These are phyloP conservation scores for Amanita pallidorosea DNA, from an alignment of 768 basidiomycete species.

Conservation along the genomic window DNA sequence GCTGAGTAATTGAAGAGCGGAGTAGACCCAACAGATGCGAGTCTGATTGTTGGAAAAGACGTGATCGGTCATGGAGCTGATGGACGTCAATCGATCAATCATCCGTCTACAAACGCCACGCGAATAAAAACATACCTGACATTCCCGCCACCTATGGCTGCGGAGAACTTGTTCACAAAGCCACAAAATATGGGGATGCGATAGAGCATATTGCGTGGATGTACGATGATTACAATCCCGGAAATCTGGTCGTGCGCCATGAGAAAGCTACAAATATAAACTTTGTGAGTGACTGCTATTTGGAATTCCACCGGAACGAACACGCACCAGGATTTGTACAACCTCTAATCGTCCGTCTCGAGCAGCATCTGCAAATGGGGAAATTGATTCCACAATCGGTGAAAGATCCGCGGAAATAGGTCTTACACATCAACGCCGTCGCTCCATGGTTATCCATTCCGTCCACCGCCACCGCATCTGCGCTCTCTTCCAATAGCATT, in stretches of 20 bases:
- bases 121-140: conserved; percentile 29
- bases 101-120: background rate
- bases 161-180: conserved; percentile 59
- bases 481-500: conserved; percentile 52
- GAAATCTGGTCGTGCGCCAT: conserved; percentile 65
- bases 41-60: conserved; percentile 12
- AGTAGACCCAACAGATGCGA: conserved; percentile 27
- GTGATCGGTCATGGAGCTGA: conserved; percentile 9
- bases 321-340: conserved; percentile 52
- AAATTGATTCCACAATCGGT: conserved; percentile 9
- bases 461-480: conserved; percentile 56
- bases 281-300: background rate
- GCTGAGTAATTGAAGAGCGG: conserved; percentile 19
- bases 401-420: conserved; percentile 7
- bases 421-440: conserved; percentile 79
- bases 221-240: conserved; percentile 65
- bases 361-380: conserved; percentile 47
- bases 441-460: conserved; percentile 67
- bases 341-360: conserved; percentile 63
- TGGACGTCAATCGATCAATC: background rate
- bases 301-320: background rate
- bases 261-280: conserved; percentile 35
- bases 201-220: conserved; percentile 56
- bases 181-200: conserved; percentile 57
- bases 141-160: conserved; percentile 48